phyloP scores from a whole-genome alignment of 2,329 filamentous ascomycete species.

The Xylaria sp. region DNA sequence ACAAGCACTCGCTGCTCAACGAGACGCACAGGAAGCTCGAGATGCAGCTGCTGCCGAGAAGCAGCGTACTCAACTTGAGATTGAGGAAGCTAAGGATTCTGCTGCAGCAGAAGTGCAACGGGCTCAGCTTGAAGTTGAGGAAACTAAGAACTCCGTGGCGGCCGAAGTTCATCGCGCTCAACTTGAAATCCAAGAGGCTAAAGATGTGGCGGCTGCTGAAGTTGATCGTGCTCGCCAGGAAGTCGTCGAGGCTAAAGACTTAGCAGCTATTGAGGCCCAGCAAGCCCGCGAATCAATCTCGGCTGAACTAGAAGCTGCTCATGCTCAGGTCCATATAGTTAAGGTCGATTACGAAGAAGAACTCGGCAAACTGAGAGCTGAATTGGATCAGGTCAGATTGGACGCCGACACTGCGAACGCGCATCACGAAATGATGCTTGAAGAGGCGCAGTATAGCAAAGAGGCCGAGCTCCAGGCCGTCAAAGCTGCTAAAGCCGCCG shows the following conservation, averaged over 20 bases:
- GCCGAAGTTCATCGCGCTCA: constrained; percentile 29
- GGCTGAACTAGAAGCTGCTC: constrained; percentile 83
- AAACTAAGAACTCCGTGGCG: constrained; percentile 82
- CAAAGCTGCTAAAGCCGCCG: constrained; percentile 57
- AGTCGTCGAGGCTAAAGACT: constrained; percentile 84
- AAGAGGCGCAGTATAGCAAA: constrained; percentile 80
- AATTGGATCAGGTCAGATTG: constrained; percentile 81
- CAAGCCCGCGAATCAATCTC: constrained; percentile 83
- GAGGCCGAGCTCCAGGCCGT: constrained; percentile 59
- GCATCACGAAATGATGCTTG: constrained; percentile 83
- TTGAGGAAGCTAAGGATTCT: constrained; percentile 27
- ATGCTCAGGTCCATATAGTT: constrained; percentile 85
- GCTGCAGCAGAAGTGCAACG: constrained; percentile 50
- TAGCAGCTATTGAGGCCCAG: constrained; percentile 81
- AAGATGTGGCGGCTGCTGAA: constrained; percentile 32
- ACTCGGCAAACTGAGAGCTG: constrained; percentile 74
- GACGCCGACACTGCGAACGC: constrained; percentile 85
- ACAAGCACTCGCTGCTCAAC: constrained; percentile 75
- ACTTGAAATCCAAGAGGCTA: constrained; percentile 33
- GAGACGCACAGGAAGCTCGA: constrained; percentile 85
- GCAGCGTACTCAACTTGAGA: constrained; percentile 28
- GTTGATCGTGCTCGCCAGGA: constrained; percentile 77
- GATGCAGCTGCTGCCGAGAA: constrained; percentile 71
- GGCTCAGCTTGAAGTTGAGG: constrained; percentile 83
- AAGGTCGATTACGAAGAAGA: constrained; percentile 86